Percentiles rank a stretch among this genome's conserved stretches.
Conservation (phyloP, 768 basidiomycete genomes). For the Leccinellum luteum region DNA sequence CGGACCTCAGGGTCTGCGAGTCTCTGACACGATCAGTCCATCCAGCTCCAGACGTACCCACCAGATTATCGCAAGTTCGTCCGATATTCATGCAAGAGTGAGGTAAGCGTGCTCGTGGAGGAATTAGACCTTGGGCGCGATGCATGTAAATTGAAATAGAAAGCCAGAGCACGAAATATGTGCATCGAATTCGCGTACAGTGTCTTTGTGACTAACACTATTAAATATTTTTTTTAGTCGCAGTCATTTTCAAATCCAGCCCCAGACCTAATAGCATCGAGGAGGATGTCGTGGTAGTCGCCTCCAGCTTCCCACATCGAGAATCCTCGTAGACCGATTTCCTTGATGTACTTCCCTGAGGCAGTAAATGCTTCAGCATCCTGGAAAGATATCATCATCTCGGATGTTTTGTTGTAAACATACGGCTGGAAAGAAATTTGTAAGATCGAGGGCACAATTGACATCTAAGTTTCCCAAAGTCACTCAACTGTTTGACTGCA, state of each 20-base stretch:
- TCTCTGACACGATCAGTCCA: too few relatives aligned
- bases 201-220: neutral
- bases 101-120: too few relatives aligned
- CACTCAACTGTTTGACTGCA: slow-evolving; percentile 71
- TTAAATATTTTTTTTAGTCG: neutral
- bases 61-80: too few relatives aligned
- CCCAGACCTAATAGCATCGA: slow-evolving; percentile 48
- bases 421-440: slow-evolving; percentile 46
- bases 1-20: too few relatives aligned
- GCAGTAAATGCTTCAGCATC: slow-evolving; percentile 53
- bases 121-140: too few relatives aligned
- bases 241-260: neutral
- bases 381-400: slow-evolving; percentile 67
- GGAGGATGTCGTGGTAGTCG: slow-evolving; percentile 57
- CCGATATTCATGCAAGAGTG: too few relatives aligned
- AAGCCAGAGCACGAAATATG: too few relatives aligned
- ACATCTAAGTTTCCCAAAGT: neutral
- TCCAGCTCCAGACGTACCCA: too few relatives aligned
- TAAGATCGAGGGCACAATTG: neutral
- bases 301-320: slow-evolving; percentile 72
- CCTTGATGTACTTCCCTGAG: slow-evolving; percentile 61
- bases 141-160: too few relatives aligned
- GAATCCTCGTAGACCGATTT: slow-evolving; percentile 58
- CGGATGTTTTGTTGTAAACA: slow-evolving; percentile 54
- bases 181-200: too few relatives aligned